A percentile compares a stretch with the other conserved stretches of the same genome.
phyloP scores from a whole-genome alignment of 306 rosid genomes.

The Vigna unguiculata region DNA sequence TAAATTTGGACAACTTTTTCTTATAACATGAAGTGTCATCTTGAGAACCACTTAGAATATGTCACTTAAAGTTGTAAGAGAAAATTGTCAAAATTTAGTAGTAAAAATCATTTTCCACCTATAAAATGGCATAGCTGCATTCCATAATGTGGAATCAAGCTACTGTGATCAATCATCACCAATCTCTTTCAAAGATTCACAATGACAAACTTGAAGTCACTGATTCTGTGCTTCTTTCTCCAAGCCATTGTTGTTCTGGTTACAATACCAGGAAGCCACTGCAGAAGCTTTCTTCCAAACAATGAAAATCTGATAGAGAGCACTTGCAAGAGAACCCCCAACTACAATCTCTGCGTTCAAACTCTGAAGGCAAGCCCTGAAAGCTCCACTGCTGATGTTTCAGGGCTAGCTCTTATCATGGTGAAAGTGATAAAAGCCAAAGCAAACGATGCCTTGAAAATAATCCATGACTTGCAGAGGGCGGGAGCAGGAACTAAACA shows the following conservation, averaged over 20 bases:
- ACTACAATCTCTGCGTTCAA: slow-evolving; percentile 48
- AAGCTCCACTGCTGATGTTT: slow-evolving; percentile 41
- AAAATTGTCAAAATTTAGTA: too few species aligned
- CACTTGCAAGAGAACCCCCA: slow-evolving; percentile 63
- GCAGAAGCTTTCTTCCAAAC: slow-evolving; percentile 18
- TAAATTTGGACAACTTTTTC: too few species aligned
- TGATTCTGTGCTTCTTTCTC: slow-evolving; percentile 31
- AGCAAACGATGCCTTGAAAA: slow-evolving; percentile 38
- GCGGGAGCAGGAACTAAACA: neutral
- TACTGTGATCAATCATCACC: neutral
- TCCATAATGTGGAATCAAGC: neutral
- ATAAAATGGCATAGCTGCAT: neutral
- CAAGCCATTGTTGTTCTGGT: slow-evolving; percentile 6
- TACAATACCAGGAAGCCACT: slow-evolving; percentile 38
- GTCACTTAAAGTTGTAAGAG: too few species aligned
- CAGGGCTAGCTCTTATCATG: slow-evolving; percentile 53
- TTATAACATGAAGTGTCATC: too few species aligned
- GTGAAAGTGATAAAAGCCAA: slow-evolving; percentile 44
- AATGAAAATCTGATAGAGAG: slow-evolving; percentile 44
- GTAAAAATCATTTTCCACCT: too few species aligned
- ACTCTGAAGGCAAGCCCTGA: slow-evolving; percentile 42
- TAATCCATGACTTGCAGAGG: slow-evolving; percentile 36
- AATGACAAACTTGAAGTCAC: slow-evolving; percentile 32
- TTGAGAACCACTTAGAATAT: too few species aligned
- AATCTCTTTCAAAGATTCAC: neutral